Base-by-base conservation (phyloP, 2,329 filamentous ascomycete species). In the Incumbomyces delicatus region DNA sequence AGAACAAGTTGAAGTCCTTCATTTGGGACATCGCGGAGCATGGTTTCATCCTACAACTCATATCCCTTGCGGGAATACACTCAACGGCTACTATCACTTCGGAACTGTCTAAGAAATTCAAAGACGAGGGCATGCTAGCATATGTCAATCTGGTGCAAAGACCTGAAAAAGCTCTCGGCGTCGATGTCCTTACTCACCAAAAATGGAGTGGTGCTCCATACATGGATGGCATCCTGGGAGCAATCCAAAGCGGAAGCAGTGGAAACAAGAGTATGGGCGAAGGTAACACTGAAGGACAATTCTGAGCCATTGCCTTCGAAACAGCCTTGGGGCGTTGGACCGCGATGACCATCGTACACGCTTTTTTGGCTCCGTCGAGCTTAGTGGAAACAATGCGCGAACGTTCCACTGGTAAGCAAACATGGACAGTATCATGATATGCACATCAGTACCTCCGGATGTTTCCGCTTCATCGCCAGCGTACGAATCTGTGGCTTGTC, bases 21-120 rank as follows among this genome's bases (percentile, higher is more conserved):
- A 85, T 98, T 58, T 96, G 90, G 90, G 90, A 96, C 64, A 80
- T 98, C 54, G 92, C 89, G 7, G 80, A 82, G 62, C 85, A 95
- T 58, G 90, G 90, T 31, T 83, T 81, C 55, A 73, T 80, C 18
- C 66, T 83, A 46, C 79, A 83, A 64, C 67, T 83, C 35, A 80
- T 83, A 53, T 79, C 76, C 6, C 67, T 82, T 2, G 79, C 79
- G 2, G 79, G 79, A 16, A 59, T 83, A n/a, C 79, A 83, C 61
- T 73, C 68, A 30, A 81, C 74, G 2, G 79, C 79, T 2, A 80
- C 77, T 1, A 76, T 81, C 36, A 79, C 76, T 0, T 72, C 81
- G 48, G 86, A 95, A 68, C 74, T 98, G 14, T 84, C 87, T 8
- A 78, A 78, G 50, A 77, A 73, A 6, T 98, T 94, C 72, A 94